A percentile compares a stretch with the other conserved stretches of the same genome.
Conservation (phyloP, 2,329 filamentous ascomycete species). For the Xylariaceae sp. region DNA sequence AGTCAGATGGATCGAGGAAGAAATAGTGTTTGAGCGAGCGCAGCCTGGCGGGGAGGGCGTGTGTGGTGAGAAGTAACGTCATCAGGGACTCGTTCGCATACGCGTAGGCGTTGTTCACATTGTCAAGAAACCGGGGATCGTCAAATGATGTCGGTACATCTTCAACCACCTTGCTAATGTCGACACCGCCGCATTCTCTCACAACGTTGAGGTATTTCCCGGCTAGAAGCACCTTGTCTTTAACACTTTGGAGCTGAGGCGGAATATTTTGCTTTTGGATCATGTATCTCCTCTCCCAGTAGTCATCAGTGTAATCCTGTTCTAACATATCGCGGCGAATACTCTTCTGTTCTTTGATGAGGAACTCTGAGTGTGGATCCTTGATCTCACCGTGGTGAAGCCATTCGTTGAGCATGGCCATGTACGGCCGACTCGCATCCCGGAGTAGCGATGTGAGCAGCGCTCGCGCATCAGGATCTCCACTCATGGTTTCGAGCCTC, state of each 20-base stretch:
- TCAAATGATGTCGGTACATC: constrained; percentile 93
- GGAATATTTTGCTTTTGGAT: constrained; percentile 88
- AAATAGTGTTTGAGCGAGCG: constrained; percentile 97
- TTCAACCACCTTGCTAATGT: constrained; percentile 82
- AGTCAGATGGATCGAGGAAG: constrained; percentile 96
- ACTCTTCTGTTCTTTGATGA: constrained; percentile 94
- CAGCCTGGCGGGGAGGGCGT: constrained; percentile 82
- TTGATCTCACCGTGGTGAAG: constrained; percentile 92
- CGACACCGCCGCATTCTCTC: constrained; percentile 91
- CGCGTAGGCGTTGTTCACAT: constrained; percentile 92
- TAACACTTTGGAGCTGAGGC: constrained; percentile 84
- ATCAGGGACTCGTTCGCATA: constrained; percentile 93
- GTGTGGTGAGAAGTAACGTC: constrained; percentile 85
- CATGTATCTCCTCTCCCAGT: constrained; percentile 97
- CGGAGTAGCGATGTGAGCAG: constrained; percentile 78
- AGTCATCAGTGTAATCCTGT: constrained; percentile 97
- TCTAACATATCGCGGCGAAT: constrained; percentile 88
- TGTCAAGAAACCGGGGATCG: constrained; percentile 87
- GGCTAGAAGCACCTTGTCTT: constrained; percentile 90
- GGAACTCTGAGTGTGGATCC: constrained; percentile 89
- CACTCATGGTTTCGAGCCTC: constrained; percentile 83
- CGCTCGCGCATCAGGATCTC: constrained; percentile 82
- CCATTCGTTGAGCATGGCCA: constrained; percentile 99
- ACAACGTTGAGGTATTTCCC: constrained; percentile 99
- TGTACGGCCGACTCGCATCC: constrained; percentile 90